A percentile compares a stretch with the other conserved stretches of the same genome.
Conservation (phyloP, 768 basidiomycete genomes). For the Tricholoma hemisulphureum region DNA sequence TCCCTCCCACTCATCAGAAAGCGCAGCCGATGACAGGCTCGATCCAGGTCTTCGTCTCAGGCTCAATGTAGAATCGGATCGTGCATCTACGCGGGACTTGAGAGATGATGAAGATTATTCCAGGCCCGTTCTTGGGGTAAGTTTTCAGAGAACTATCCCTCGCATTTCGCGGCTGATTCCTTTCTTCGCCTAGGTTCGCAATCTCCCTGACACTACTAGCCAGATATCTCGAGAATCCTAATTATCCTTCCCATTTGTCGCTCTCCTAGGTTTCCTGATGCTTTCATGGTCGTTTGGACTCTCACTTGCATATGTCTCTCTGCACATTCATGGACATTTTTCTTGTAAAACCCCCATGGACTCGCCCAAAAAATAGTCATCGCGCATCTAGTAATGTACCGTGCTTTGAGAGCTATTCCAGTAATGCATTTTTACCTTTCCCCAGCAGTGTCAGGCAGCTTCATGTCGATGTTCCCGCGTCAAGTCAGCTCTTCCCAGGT, state of each 20-base stretch:
- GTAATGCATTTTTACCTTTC: background rate
- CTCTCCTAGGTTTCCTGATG: background rate
- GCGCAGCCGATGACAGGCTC: slow-evolving; percentile 39
- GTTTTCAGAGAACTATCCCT: slow-evolving; percentile 16
- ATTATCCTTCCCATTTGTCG: background rate
- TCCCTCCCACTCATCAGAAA: slow-evolving; percentile 36
- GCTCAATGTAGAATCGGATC: slow-evolving; percentile 26
- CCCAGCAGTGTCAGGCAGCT: background rate
- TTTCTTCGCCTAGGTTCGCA: slow-evolving; percentile 47
- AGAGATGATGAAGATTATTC: slow-evolving; percentile 59
- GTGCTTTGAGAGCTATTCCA: background rate
- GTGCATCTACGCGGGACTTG: slow-evolving; percentile 29
- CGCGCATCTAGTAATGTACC: background rate
- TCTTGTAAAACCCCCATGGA: background rate
- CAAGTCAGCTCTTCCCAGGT: background rate
- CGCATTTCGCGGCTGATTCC: background rate
- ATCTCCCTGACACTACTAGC: slow-evolving; percentile 47
- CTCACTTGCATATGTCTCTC: background rate
- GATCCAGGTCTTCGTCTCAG: slow-evolving; percentile 44
- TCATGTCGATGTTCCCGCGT: background rate
- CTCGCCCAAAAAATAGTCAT: background rate
- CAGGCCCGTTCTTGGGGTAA: slow-evolving; percentile 52
- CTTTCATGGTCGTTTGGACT: background rate
- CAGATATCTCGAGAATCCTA: slow-evolving; percentile 27
- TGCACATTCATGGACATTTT: background rate